Conservation (phyloP, 164 flowering plant genomes). For the Brasenia schreberi region DNA sequence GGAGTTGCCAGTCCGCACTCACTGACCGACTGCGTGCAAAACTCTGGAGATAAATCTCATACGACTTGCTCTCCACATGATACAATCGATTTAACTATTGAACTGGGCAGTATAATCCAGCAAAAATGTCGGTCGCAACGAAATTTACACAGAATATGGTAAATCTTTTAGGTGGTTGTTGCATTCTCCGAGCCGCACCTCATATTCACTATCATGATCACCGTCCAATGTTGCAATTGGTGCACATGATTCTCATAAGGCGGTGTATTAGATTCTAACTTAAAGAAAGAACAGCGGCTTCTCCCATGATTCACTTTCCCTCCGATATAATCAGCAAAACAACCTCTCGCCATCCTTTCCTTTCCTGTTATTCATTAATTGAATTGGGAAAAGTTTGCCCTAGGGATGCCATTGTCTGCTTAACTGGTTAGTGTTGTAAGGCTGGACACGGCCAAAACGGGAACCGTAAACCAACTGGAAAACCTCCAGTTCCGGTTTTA, state of each 20-base stretch:
- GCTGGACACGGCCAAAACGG: too few relatives aligned
- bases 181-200: background rate
- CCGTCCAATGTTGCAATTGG: background rate
- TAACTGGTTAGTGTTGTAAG: too few relatives aligned
- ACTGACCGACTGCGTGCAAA: conserved; percentile 24
- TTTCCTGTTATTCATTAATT: too few relatives aligned
- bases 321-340: too few relatives aligned
- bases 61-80: background rate
- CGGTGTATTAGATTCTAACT: background rate
- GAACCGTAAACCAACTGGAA: too few relatives aligned
- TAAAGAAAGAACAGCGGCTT: too few relatives aligned
- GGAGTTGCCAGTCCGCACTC: conserved; percentile 29
- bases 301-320: too few relatives aligned
- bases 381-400: too few relatives aligned
- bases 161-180: background rate
- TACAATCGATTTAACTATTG: background rate
- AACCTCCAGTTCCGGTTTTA: too few relatives aligned
- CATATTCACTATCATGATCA: background rate
- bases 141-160: background rate
- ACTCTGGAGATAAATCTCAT: conserved; percentile 17
- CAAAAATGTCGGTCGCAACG: background rate
- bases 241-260: background rate
- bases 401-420: too few relatives aligned
- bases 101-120: background rate
- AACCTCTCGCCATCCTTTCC: too few relatives aligned